phyloP scores from a whole-genome alignment of 83 land plant species.

The Picea mariana region DNA sequence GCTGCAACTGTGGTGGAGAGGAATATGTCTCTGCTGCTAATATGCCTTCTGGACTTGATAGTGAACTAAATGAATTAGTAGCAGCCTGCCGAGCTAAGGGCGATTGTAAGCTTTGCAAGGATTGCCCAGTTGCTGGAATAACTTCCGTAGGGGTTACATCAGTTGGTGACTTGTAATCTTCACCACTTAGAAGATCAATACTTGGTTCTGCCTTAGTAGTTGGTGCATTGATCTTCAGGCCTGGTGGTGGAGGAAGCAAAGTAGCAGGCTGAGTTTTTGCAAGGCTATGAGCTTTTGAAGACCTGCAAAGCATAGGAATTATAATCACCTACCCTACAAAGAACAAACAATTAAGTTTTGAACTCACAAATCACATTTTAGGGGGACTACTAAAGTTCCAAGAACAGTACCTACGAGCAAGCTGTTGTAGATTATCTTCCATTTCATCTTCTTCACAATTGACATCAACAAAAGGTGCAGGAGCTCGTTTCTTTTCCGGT shows the following conservation, averaged over 20 bases:
- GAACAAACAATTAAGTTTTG: too few relatives aligned
- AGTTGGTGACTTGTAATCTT: constrained; percentile 12
- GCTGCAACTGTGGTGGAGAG: not conserved
- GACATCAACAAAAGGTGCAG: constrained; percentile 25
- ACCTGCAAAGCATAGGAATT: not conserved
- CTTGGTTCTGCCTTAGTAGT: not conserved
- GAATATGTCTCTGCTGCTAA: not conserved
- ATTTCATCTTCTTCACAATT: constrained; percentile 13
- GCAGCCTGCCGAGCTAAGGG: too few relatives aligned
- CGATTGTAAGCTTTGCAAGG: too few relatives aligned
- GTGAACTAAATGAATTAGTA: too few relatives aligned
- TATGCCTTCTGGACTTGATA: too few relatives aligned
- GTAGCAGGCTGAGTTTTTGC: constrained; percentile 3
- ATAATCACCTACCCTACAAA: too few relatives aligned
- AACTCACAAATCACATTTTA: too few relatives aligned
- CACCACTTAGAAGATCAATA: constrained; percentile 17
- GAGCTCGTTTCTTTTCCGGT: constrained; percentile 38
- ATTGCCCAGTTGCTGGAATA: not conserved
- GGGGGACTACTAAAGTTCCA: too few relatives aligned
- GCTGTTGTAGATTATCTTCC: not conserved
- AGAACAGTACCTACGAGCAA: not conserved
- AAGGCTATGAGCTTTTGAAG: not conserved
- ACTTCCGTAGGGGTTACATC: not conserved
- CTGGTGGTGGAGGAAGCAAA: constrained; percentile 19
- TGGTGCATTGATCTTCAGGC: constrained; percentile 6